Base-by-base conservation (phyloP, 768 basidiomycete genomes). In the Porphyrellus cyaneotinctus region DNA sequence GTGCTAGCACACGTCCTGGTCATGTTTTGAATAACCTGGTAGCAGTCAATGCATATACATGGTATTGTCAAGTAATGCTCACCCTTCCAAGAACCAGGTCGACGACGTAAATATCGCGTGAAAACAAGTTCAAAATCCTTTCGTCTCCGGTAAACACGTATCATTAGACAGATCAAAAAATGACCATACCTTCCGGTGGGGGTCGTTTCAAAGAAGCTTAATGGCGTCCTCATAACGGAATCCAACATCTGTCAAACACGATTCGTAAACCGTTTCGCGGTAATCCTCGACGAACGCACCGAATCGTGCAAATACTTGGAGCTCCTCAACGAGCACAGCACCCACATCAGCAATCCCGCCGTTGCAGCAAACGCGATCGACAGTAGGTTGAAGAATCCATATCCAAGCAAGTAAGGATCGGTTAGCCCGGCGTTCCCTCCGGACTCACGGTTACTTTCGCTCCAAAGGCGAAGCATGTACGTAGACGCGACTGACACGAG, bases 81-180 rank as follows among this genome's bases (percentile, higher is more conserved):
- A 74, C 87, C 28, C 87, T 78, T 6, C 83, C 84, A 20, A 97
- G 79, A 10, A 91, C 73, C 63, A 91, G 86, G 71, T 97, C 94
- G 17, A 95, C 80, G 26, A 88, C 86, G 61, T 89, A 91, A 15
- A 80, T 83, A 61, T 98, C 95, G 3, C 92, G 83, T 4, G 91
- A 91, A 70, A 97, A 97, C 24, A 97, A 68, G 69, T 97, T 97
- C 47, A 97, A 66, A 49, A 95, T 87, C 10, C 92, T 89, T 49
- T 1, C 3, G 7, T 43, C 15, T 42, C 2, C 8, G 10, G 31
- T 51, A 15, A 58, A 36, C 24, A 15, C 2, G 14, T 6, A 12
- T 22, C 43, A 32, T 14, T 17, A 32, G 24, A 48, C 4, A 42
- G 1, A 23, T 7, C 1, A 10, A 23, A 47, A 18, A 13, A 18